A percentile compares a stretch with the other conserved stretches of the same genome.
Evolutionary conservation across 495 filamentous ascomycete species (phyloP).

Genomic region (Daldinia concentrica): DNA sequence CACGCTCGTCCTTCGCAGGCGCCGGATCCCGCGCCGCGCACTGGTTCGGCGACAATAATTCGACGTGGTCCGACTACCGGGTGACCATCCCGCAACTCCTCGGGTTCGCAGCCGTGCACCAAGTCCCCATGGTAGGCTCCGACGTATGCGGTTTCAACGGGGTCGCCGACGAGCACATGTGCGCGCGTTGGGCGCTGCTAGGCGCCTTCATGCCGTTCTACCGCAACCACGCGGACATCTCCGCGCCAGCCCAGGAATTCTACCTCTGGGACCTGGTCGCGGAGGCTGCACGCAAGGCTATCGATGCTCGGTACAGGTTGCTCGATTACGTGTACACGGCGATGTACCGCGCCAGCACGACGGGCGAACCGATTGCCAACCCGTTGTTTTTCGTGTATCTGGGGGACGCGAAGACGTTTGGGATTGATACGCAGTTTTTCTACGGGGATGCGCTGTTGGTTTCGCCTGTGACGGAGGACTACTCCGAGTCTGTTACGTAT

Average conservation of each 20-base stretch:
- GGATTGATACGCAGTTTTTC: constrained; percentile 75
- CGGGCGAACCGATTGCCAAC: constrained; percentile 70
- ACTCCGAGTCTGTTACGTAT: constrained; percentile 69
- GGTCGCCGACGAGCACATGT: constrained; percentile 78
- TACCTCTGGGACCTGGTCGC: constrained; percentile 75
- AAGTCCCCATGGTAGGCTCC: constrained; percentile 82
- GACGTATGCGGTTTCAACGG: constrained; percentile 84
- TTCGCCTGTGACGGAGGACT: constrained; percentile 70
- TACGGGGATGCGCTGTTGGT: constrained; percentile 75
- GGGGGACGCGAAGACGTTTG: constrained; percentile 66
- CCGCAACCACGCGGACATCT: constrained; percentile 69
- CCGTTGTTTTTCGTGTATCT: constrained; percentile 80
- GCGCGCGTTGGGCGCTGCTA: constrained; percentile 81
- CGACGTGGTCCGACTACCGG: constrained; percentile 76
- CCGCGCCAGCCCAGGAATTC: constrained; percentile 71
- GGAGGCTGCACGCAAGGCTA: constrained; percentile 73
- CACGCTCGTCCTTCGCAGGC: constrained; percentile 83
- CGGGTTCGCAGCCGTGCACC: constrained; percentile 79
- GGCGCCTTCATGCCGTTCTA: constrained; percentile 86
- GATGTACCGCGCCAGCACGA: constrained; percentile 64
- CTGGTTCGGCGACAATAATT: constrained; percentile 89
- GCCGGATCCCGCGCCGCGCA: constrained; percentile 80
- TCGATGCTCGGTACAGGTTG: constrained; percentile 71
- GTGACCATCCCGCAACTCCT: constrained; percentile 74
- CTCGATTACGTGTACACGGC: constrained; percentile 80